phyloP scores from a whole-genome alignment of 495 filamentous ascomycete species.

The Articulospora tetracladia region DNA sequence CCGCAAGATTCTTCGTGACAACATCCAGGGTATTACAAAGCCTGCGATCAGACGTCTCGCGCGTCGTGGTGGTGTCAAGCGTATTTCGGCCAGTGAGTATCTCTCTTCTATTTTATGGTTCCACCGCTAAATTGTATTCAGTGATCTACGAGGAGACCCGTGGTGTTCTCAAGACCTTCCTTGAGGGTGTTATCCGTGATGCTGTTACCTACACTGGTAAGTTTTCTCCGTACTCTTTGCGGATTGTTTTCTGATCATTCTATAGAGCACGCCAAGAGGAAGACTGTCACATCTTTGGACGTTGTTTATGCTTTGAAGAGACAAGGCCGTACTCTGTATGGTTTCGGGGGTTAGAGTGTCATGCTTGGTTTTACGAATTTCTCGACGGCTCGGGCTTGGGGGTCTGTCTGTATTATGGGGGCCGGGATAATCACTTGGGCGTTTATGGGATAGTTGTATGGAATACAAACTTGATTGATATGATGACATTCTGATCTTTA shows the following conservation, averaged over 20 bases:
- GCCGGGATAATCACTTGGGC: constrained; percentile 1
- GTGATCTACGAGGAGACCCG: constrained; percentile 99
- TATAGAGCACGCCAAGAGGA: constrained; percentile 53
- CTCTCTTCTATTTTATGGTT: not conserved
- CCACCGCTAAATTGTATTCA: constrained; percentile 22
- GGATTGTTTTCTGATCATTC: constrained; percentile 30
- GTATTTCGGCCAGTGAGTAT: constrained; percentile 81
- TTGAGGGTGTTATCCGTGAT: constrained; percentile 99
- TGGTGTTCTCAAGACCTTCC: constrained; percentile 99
- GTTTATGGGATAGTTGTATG: constrained; percentile 1
- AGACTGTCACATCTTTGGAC: constrained; percentile 88
- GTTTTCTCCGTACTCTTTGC: not conserved
- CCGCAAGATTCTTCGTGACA: constrained; percentile 99
- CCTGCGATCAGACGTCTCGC: constrained; percentile 99
- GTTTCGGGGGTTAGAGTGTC: constrained; percentile 85
- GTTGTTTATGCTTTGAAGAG: constrained; percentile 95
- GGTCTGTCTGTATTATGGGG: not conserved
- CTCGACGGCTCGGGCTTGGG: not conserved
- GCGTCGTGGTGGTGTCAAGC: constrained; percentile 99
- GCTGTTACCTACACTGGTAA: constrained; percentile 79
- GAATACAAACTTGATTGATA: constrained; percentile 2
- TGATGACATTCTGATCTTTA: too few species aligned
- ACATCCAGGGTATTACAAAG: constrained; percentile 99
- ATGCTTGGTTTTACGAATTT: constrained; percentile 19
- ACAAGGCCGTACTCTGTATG: constrained; percentile 93